Percentiles rank a stretch among this genome's conserved stretches.
Evolutionary conservation across 75 land plant genomes (phyloP).

Genomic region (Cunninghamia lanceolata): DNA sequence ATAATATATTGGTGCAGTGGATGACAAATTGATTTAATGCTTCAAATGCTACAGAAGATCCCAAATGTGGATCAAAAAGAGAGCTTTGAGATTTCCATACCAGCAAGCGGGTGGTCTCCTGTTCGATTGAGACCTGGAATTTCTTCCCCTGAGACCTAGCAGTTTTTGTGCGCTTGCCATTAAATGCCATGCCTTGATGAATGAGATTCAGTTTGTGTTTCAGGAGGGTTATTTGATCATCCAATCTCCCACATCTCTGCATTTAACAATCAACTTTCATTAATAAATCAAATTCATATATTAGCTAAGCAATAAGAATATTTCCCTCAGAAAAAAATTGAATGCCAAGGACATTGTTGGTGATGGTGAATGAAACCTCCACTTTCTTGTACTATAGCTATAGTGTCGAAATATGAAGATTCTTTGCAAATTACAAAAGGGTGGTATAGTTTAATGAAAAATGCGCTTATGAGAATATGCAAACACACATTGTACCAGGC

Average conservation of each 20-base stretch:
- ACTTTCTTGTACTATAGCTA: too few relatives aligned
- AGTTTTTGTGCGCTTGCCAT: conserved; percentile 95
- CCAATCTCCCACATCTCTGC: conserved; percentile 94
- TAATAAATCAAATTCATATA: neutral
- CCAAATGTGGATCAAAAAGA: neutral
- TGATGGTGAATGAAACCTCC: neutral
- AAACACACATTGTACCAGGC: too few relatives aligned
- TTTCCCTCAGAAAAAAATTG: neutral
- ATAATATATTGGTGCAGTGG: neutral
- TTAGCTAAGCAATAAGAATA: neutral
- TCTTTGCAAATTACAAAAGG: too few relatives aligned
- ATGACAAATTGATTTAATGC: neutral
- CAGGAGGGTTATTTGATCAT: conserved; percentile 86
- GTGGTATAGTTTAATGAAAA: too few relatives aligned
- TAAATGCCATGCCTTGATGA: conserved; percentile 95
- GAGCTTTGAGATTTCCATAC: conserved; percentile 22
- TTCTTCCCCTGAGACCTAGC: conserved; percentile 98
- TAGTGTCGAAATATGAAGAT: too few relatives aligned
- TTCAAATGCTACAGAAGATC: neutral
- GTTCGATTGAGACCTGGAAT: conserved; percentile 97
- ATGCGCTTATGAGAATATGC: too few relatives aligned
- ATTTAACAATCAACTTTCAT: neutral
- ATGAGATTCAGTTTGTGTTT: conserved; percentile 85
- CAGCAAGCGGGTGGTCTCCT: conserved; percentile 93
- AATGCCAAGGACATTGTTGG: neutral